phyloP scores from a whole-genome alignment of 2,329 filamentous ascomycete genomes.

The Graphilbum fragrans region DNA sequence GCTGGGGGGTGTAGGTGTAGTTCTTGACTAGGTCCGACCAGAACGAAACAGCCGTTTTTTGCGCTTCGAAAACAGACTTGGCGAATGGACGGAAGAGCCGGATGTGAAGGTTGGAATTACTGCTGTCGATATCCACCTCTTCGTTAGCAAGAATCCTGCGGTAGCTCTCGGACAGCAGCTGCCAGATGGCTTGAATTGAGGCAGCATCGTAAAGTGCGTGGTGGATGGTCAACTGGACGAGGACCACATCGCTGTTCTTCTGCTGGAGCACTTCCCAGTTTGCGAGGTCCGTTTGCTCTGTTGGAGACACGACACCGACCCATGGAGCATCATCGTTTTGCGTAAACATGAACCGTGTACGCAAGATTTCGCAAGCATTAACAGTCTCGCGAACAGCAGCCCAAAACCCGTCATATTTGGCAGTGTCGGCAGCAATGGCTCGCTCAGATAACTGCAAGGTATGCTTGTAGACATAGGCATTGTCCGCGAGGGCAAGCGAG shows the following conservation, averaged over 20 bases:
- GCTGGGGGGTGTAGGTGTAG: neutral
- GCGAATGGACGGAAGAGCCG: slow-evolving; percentile 1
- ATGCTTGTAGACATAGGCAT: slow-evolving; percentile 14
- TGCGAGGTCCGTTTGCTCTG: slow-evolving; percentile 11
- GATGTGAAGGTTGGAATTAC: too few species aligned
- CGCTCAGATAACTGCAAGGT: slow-evolving; percentile 10
- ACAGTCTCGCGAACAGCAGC: slow-evolving; percentile 12
- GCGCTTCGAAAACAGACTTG: neutral
- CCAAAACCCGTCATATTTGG: slow-evolving; percentile 7
- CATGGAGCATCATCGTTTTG: slow-evolving; percentile 10
- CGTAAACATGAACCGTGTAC: slow-evolving; percentile 14
- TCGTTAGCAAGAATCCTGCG: neutral
- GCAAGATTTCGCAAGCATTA: slow-evolving; percentile 14
- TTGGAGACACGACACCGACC: slow-evolving; percentile 13
- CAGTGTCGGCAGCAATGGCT: slow-evolving; percentile 8
- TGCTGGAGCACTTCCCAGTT: slow-evolving; percentile 5
- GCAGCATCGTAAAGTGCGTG: slow-evolving; percentile 13
- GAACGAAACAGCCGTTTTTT: neutral
- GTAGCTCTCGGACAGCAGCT: slow-evolving; percentile 9
- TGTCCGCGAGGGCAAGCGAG: slow-evolving; percentile 10
- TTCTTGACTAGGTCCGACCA: neutral
- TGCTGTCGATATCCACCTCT: neutral
- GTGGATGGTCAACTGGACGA: slow-evolving; percentile 11
- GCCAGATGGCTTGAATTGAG: slow-evolving; percentile 12
- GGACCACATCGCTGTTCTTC: too few species aligned